Percentiles rank a stretch among this genome's conserved stretches.
These are phyloP conservation scores for Mesembryanthemum crystallinum DNA, from an alignment of 148 eudicot genomes.

Conservation along the genomic window DNA sequence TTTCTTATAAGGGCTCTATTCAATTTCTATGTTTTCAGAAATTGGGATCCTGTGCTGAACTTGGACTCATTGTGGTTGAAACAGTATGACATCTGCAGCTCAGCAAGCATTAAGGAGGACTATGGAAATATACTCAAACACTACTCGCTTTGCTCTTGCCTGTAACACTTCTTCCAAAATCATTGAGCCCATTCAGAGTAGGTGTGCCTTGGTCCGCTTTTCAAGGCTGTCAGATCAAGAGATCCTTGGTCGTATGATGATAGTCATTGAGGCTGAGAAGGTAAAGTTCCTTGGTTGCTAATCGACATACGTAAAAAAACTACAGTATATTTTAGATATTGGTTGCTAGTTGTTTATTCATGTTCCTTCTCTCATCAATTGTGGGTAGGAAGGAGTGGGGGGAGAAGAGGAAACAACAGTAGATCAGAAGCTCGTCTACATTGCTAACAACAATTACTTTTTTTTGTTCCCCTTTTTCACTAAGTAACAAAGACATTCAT, in stretches of 20 bases:
- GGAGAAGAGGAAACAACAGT: not conserved
- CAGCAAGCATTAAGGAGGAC: slow-evolving; percentile 97
- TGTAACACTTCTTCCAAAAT: slow-evolving; percentile 91
- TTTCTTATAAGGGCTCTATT: not conserved
- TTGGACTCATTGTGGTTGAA: slow-evolving; percentile 11
- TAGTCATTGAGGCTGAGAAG: slow-evolving; percentile 83
- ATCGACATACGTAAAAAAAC: not conserved
- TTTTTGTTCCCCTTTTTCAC: no score
- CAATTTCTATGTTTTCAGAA: not conserved
- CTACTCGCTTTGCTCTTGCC: slow-evolving; percentile 97
- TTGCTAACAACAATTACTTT: not conserved
- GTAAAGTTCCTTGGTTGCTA: slow-evolving; percentile 27
- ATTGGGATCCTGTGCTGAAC: not conserved
- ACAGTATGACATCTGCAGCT: slow-evolving; percentile 98
- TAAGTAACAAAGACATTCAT: not conserved
- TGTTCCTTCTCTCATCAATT: not conserved
- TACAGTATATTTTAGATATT: not conserved
- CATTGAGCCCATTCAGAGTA: slow-evolving; percentile 97
- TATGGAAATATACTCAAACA: slow-evolving; percentile 93
- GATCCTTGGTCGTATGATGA: slow-evolving; percentile 92
- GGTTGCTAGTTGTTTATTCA: not conserved
- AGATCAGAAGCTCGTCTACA: not conserved
- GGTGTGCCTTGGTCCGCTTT: slow-evolving; percentile 97
- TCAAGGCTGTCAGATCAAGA: slow-evolving; percentile 94
- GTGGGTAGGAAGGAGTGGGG: not conserved